Conservation (phyloP, 2,329 filamentous ascomycete genomes). For the Claviceps paspali region DNA sequence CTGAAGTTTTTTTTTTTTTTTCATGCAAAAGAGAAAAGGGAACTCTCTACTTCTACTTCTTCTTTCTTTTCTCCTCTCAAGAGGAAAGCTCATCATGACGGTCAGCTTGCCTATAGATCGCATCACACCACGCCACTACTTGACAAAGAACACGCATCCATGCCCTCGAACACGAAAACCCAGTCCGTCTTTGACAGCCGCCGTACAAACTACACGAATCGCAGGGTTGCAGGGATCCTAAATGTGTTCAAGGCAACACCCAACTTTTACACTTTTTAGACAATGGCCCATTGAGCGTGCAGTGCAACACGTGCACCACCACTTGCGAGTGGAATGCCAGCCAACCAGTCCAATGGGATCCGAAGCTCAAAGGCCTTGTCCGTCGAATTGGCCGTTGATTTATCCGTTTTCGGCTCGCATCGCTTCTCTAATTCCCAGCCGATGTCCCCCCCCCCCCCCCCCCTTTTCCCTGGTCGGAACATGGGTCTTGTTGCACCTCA, state of each 20-base stretch:
- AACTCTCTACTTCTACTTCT: too few species aligned
- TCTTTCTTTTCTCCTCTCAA: too few species aligned
- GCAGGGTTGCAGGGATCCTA: too few species aligned
- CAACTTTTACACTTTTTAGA: constrained; percentile 7
- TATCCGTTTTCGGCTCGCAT: constrained; percentile 22
- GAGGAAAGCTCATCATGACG: not conserved
- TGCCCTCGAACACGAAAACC: not conserved
- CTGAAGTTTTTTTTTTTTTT: too few species aligned
- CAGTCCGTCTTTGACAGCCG: not conserved
- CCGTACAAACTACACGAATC: not conserved
- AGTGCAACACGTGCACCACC: constrained; percentile 19
- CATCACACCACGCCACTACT: not conserved
- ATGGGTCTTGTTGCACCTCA: constrained; percentile 11
- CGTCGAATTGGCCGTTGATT: constrained; percentile 1
- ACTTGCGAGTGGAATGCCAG: constrained; percentile 9
- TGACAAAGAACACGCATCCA: not conserved
- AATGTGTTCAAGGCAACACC: too few species aligned
- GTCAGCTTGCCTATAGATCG: not conserved
- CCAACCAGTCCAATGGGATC: not conserved
- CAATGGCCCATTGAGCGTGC: constrained; percentile 17
- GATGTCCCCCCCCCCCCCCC: constrained; percentile 1
- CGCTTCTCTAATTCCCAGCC: constrained; percentile 16
- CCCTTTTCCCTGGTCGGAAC: not conserved
- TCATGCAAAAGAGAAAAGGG: not conserved
- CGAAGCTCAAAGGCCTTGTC: not conserved